Base-by-base conservation (phyloP, 2,329 filamentous ascomycete species). In the Diplocarpon rosae region DNA sequence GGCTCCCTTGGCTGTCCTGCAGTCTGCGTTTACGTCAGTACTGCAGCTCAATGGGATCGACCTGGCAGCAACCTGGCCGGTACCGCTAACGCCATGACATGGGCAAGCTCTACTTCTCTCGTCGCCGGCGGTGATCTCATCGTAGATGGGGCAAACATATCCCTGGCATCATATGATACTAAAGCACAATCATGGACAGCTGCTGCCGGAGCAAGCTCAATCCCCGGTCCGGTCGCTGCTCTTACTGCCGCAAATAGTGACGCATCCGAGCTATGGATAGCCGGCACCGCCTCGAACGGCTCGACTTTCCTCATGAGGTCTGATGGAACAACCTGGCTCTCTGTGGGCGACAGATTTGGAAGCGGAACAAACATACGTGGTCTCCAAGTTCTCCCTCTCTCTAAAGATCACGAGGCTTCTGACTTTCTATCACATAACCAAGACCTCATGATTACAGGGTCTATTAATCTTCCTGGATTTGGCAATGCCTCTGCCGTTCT, bases 401-500 rank as follows among this genome's bases (percentile, higher is more conserved):
- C 75, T 1, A 65, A 80, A 39, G 65, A 76, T 13, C 92, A 96
- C 60, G 75, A 68, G 30, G 65, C 70, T 12, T 78, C 75, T 2
- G 65, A 75, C 31, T 68, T 88, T 6, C 66, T 98, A 13, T 72
- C 78, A 41, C 65, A 73, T 14, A 70, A 78, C 50, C 78, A 92
- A 61, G 73, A 78, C 3, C 75, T 98, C 30, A 74, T 98, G 65
- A 69, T 96, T 39, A 86, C 86, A n/a, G 92, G 92, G 32, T 76
- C 83, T 42, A 76, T 98, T 53, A 73, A 78, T 52, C 71, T 96
- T 14, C 77, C 83, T 0, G 68, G 69, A 39, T 88, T 88, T 59
- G 89, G 90, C 47, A 81, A 80, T 46, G 86, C 83, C 5, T 94
- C 90, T 12, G 88, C 86, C 8, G 90, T 81, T 7, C 69, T 95